Evolutionary conservation across 352 stramenopile genomes (phyloP).

Genomic region (Peronospora destructor): DNA sequence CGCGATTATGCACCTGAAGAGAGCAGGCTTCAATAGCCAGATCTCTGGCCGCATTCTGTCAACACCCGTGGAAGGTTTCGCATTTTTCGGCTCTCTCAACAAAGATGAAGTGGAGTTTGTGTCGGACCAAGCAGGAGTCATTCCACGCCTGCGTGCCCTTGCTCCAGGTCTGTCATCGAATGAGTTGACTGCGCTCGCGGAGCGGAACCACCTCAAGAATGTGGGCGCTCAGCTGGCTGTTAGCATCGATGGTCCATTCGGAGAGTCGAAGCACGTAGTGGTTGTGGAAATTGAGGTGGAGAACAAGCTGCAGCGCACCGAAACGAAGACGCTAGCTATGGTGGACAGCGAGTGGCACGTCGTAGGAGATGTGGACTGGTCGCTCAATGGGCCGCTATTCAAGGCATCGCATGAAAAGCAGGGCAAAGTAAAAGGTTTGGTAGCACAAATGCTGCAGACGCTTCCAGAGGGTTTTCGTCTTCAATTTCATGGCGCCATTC

Average conservation of each 20-base stretch:
- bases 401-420: conserved; percentile 37
- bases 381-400: conserved; percentile 53
- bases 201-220: conserved; percentile 35
- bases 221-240: conserved; percentile 43
- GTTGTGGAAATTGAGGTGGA: conserved; percentile 49
- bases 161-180: conserved; percentile 21
- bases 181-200: conserved; percentile 37
- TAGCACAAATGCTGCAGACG: conserved; percentile 58
- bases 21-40: conserved; percentile 25
- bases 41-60: conserved; percentile 29
- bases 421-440: conserved; percentile 22
- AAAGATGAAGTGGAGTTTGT: conserved; percentile 39
- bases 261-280: conserved; percentile 32
- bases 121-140: conserved; percentile 23
- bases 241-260: conserved; percentile 53
- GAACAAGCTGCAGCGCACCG: conserved; percentile 28
- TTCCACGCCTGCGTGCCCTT: conserved; percentile 37
- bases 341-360: conserved; percentile 46
- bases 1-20: conserved; percentile 67
- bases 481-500: conserved; percentile 81
- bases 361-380: conserved; percentile 50
- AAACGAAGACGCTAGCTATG: conserved; percentile 32
- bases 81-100: conserved; percentile 20
- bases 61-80: conserved; percentile 1
- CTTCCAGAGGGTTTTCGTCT: conserved; percentile 70